phyloP scores from a whole-genome alignment of 257 asterid species.

The Solanum etuberosum region DNA sequence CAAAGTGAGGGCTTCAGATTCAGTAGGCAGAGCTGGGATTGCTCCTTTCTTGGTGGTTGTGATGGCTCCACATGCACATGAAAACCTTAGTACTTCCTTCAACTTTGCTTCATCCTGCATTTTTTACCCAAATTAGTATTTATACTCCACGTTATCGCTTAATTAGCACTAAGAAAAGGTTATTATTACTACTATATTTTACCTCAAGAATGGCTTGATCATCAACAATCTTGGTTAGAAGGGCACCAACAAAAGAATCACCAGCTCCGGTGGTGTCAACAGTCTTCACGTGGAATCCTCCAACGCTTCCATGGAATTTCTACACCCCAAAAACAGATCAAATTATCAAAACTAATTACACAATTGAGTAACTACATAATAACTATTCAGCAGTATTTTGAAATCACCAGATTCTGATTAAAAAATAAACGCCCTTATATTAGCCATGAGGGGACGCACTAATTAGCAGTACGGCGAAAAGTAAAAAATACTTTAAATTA shows the following conservation, averaged over 20 bases:
- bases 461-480: background rate
- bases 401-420: background rate
- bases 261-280: slow-evolving; percentile 48
- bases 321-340: background rate
- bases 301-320: slow-evolving; percentile 27
- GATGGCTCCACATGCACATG: slow-evolving; percentile 95
- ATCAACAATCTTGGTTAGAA: slow-evolving; percentile 25
- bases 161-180: background rate
- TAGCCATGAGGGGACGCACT: background rate
- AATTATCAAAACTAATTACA: background rate
- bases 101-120: slow-evolving; percentile 58
- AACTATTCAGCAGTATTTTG: background rate
- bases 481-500: background rate
- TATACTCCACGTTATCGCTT: background rate
- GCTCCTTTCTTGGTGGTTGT: slow-evolving; percentile 96
- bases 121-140: background rate
- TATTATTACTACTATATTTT: background rate
- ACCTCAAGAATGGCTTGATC: slow-evolving; percentile 30
- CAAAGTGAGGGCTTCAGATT: slow-evolving; percentile 35
- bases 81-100: slow-evolving; percentile 65
- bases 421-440: background rate
- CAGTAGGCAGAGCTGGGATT: slow-evolving; percentile 83
- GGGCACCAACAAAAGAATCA: slow-evolving; percentile 44
- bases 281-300: slow-evolving; percentile 31
- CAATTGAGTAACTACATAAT: background rate